Evolutionary conservation across 225 moss, liverwort and hornwort genomes (phyloP), one percentile per base, ranked within the genome.

Genomic region (Climacium dendroides): DNA sequence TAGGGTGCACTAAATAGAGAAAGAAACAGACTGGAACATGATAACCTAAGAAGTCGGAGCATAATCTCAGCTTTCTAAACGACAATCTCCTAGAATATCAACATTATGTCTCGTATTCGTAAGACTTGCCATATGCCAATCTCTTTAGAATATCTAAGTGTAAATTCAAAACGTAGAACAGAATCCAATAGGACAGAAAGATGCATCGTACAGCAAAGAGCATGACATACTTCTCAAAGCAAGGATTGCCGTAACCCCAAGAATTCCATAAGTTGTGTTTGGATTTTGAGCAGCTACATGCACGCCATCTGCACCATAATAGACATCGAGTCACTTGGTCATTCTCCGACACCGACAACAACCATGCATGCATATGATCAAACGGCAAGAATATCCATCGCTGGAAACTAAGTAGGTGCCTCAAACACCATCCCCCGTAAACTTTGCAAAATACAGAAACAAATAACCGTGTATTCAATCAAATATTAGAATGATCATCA

Each of bases 211-310:
- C 81, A 78, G 76, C 79, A 73, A 19, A 87, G 78, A 39, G 85
- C 22, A 19, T 23, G 60, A 88, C 96, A 90, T 95, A 99, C 98
- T 99, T 93, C 93, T 96, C 92, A 99, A 94, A 75, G 95, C 90
- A 67, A 99, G 89, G 67, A 99, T 54, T 81, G 95, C 89, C 83
- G 93, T 93, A 73, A 91, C 91, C 67, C 95, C 94, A 85, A 93
- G 93, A 70, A 94, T 93, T 92, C 94, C 98, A 89, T 91, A 95
- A 43, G 94, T 89, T 85, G 83, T 45, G 85, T 94, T 96, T 48
- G 97, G 95, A 88, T 99, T 91, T 63, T 94, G 92, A 85, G 89
- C 91, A 86, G 93, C 91, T 69, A 93, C 61, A 88, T 95, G 92
- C 16, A 99, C 91, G 79, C 97, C 97, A 91, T 99, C 98, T 99